Evolutionary conservation across 1,139 yeast species (phyloP), one percentile per base, ranked within the genome.

Genomic region (Blastobotrys serpentis): DNA sequence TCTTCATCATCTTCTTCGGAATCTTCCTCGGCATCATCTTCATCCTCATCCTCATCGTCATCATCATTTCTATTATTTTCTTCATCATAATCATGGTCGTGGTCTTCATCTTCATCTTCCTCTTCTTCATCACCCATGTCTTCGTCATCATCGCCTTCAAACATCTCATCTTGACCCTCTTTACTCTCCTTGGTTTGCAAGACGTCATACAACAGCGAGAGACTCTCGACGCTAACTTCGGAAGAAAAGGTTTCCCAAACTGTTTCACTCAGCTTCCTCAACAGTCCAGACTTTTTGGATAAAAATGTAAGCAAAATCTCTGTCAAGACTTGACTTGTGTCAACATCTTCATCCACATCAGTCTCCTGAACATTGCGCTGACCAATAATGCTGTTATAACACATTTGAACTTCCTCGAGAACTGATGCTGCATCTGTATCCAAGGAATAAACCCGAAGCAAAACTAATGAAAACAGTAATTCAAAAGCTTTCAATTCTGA

Each of bases 241-340:
- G 65, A 65, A n/a, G 80, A 66, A 53, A 82, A 75, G 30, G 77
- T 61, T 19, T 83, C 88, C 96, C 96, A 90, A 2, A 88, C 86
- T 14, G 82, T 75, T 52, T 77, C 74, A 14, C 89, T 81, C 43
- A 89, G 71, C 61, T 81, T 86, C 59, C 88, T 84, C 68, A 86
- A 72, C 52, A 89, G 70, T 0, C 81, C 69, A 5, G 89, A 82
- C 59, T 82, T 82, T 59, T 88, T 82, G 2, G 95, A 79, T 32
- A 87, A 68, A 55, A 88, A 81, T 14, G 90, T 81, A 42, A 92
- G 70, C 45, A 90, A 70, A 42, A 92, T 82, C 62, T 92, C 98
- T 8, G 95, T 81, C 54, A 92, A 73, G 2, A 86, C 83, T 34
- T 82, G 74, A 13, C 81, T 68, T 1, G 82, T 73, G 49, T 76